Percentiles rank a stretch among this genome's conserved stretches.
phyloP scores from a whole-genome alignment of 2,329 filamentous ascomycete genomes.

The Alternaria conjuncta region DNA sequence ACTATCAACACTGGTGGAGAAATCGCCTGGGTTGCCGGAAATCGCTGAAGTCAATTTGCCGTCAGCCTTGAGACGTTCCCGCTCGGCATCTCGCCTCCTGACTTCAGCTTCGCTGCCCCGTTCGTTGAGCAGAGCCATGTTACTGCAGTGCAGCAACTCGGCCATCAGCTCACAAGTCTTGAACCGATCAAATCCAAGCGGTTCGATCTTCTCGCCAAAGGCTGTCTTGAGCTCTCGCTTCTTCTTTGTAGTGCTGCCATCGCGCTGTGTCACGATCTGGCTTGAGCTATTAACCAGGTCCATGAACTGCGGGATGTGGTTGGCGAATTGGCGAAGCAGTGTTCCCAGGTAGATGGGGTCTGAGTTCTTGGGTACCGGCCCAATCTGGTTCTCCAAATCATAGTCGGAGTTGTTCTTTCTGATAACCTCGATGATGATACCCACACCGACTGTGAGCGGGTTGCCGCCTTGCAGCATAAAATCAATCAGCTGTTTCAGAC shows the following conservation, averaged over 20 bases:
- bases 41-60: conserved; percentile 71
- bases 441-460: conserved; percentile 91
- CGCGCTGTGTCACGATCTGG: conserved; percentile 63
- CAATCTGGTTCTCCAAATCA: conserved; percentile 86
- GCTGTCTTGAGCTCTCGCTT: conserved; percentile 81
- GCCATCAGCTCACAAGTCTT: conserved; percentile 99
- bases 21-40: conserved; percentile 63
- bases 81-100: conserved; percentile 76
- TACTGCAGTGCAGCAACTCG: conserved; percentile 94
- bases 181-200: conserved; percentile 95
- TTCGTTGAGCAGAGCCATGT: conserved; percentile 96
- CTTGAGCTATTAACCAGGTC: conserved; percentile 79
- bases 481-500: conserved; percentile 81
- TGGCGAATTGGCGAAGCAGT: conserved; percentile 84
- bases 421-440: conserved; percentile 97
- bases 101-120: conserved; percentile 88
- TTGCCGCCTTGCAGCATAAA: conserved; percentile 96
- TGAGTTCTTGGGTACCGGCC: conserved; percentile 79
- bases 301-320: conserved; percentile 94
- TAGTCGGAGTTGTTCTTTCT: conserved; percentile 99
- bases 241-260: conserved; percentile 66
- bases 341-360: conserved; percentile 97
- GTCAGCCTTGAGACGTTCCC: conserved; percentile 77
- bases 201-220: conserved; percentile 89
- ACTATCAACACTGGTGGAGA: conserved; percentile 59